These are phyloP conservation scores for Solanum sparsipilum DNA, from an alignment of 257 asterid genomes.

Conservation along the genomic window DNA sequence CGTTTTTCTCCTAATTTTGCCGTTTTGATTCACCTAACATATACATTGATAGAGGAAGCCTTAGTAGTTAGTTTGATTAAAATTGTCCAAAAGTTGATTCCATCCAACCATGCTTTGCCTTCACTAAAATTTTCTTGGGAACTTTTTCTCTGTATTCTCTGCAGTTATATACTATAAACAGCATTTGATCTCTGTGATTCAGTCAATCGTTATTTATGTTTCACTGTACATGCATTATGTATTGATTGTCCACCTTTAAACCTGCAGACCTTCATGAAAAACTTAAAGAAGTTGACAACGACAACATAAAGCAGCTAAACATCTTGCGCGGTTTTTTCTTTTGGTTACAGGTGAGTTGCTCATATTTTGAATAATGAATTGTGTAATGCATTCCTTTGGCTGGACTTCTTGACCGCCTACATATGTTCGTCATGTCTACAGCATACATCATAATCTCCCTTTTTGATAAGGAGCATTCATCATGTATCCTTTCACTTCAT, in stretches of 20 bases:
- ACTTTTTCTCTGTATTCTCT: background rate
- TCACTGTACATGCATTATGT: background rate
- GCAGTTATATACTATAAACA: background rate
- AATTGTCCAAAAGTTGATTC: background rate
- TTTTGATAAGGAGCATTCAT: background rate
- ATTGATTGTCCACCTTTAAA: background rate
- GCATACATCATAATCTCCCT: background rate
- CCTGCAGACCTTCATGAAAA: background rate
- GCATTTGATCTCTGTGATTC: background rate
- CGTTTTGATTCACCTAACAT: background rate
- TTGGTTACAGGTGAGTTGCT: slow-evolving; percentile 2
- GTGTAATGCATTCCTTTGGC: background rate
- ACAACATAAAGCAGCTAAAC: background rate
- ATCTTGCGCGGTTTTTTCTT: background rate
- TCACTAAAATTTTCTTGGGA: background rate
- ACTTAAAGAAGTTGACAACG: background rate
- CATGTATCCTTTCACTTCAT: background rate
- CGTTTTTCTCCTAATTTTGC: background rate
- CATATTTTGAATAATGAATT: background rate
- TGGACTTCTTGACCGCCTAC: background rate
- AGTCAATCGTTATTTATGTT: background rate
- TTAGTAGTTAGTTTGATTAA: background rate
- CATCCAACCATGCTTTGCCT: background rate
- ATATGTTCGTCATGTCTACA: background rate
- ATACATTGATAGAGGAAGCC: background rate